Base-by-base conservation (phyloP, 768 basidiomycete species). In the Kwoniella europaea region DNA sequence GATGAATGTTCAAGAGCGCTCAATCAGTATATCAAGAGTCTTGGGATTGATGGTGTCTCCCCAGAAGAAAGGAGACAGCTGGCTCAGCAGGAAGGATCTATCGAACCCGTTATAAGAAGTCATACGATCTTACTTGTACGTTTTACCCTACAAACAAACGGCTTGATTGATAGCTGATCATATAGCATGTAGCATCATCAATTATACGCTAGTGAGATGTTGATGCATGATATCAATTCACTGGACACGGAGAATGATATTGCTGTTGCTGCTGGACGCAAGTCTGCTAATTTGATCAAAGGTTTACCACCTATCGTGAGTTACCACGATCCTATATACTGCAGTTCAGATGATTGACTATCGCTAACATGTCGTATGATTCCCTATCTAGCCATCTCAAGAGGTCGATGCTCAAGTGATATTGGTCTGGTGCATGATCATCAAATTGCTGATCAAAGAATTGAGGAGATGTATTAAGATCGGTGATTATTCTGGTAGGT, bases 221-320 rank as follows among this genome's bases (percentile, higher is more conserved):
- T 79, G 22, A 42, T 81, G 53, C 73, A 77, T 55, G 79, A 81
- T 57, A 70, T 79, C 72, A 77, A 81, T 68, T 75, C 77, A n/a
- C 65, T 77, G 44, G 74, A 77, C 22, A 46, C 68, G 13, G 76
- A 76, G 63, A 81, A 81, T 55, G 53, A 57, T n/a, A 72, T 74
- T 22, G 79, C 77, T 7, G 64, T 81, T 9, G 41, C 24, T 7
- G 74, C 62, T n/a, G 77, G 76, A 7, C 65, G 76, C 20, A 68
- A 61, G 58, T 52, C 65, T 35, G 74, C 76, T 4, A 72, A 71
- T 9, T 46, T 79, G 24, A 62, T 81, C 61, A 53, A 68, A 29
- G 42, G 71, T 13, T n/a, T 77, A 10, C 70, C 72, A 4, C 70
- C 72, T 3, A 59, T 80, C 12, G 79, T 80, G 55, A 65, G 76